Evolutionary conservation across 1,284 basidiomycete genomes (phyloP), one percentile per base, ranked within the genome.

Genomic region (Lignosus rhinocerotis): DNA sequence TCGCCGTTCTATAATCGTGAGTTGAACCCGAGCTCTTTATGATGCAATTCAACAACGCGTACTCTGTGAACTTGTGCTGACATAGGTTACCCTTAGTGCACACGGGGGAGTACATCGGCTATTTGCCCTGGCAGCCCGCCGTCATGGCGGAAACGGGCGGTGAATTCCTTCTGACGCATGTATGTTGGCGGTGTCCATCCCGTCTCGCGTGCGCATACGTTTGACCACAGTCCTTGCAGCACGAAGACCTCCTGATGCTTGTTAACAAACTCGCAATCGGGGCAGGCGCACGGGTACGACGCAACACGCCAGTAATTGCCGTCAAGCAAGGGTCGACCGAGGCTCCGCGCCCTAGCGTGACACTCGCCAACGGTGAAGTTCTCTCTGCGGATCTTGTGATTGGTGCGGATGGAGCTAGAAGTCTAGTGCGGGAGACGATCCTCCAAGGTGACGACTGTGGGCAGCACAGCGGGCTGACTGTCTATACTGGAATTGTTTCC

Each of bases 71-170:
- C 44, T 45, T 8, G 10, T 11, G 34, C 12, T 31, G 2, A 38
- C 21, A 9, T 45, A 25, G 25, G 34, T 53, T n/a, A 32, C 17
- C 25, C 30, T n/a, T 62, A 83, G 83, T 76, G 49, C 73, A 76
- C 34, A 76, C 75, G 1, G 77, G 76, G 16, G 71, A 81, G 47
- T 58, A 72, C 43, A 65, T 80, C 11, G 84, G 84, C 19, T 70
- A 69, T 50, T 64, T 81, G 14, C 75, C 78, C 56, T 85, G 83
- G 81, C 73, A 76, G 59, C 76, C 82, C 49, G 79, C 81, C 38
- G 75, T 85, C 7, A 75, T 86, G 55, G 70, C 76, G 53, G 83
- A 84, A 57, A 77, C 79, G 0, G 83, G 83, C 8, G 83, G 78
- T 1, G 78, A 82, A 25, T 83, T 83, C 62, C 66, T 80, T 43